A percentile compares a stretch with the other conserved stretches of the same genome.
Evolutionary conservation across 345 rosid species (phyloP).

Genomic region (Arabidopsis suecica): DNA sequence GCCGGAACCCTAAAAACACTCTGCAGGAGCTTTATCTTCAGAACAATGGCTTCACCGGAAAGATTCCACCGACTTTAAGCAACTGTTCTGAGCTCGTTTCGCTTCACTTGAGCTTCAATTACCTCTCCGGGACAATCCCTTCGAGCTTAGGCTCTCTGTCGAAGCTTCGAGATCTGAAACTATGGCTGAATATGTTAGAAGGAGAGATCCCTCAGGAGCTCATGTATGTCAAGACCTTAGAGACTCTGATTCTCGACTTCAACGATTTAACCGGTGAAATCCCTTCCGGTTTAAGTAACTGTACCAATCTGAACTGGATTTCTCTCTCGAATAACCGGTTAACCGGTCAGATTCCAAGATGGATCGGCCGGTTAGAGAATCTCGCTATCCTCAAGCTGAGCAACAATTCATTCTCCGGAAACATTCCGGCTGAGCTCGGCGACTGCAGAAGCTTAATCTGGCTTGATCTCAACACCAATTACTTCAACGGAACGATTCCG

Average conservation of each 20-base stretch:
- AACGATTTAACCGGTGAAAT: constrained; percentile 75
- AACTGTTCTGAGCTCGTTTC: constrained; percentile 89
- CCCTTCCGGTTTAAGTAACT: constrained; percentile 78
- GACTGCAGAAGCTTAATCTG: constrained; percentile 88
- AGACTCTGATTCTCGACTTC: constrained; percentile 89
- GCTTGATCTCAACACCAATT: constrained; percentile 89
- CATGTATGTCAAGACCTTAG: constrained; percentile 55
- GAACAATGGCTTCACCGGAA: constrained; percentile 68
- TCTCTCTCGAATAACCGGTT: constrained; percentile 83
- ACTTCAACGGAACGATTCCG: constrained; percentile 75
- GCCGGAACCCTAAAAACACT: constrained; percentile 55
- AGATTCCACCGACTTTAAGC: constrained; percentile 69
- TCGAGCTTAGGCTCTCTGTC: constrained; percentile 72
- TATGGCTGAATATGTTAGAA: constrained; percentile 78
- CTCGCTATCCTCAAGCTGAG: constrained; percentile 93
- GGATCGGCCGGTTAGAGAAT: constrained; percentile 72
- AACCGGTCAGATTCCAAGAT: constrained; percentile 77
- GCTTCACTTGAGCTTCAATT: constrained; percentile 88
- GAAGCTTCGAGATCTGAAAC: constrained; percentile 79
- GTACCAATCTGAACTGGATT: constrained; percentile 82
- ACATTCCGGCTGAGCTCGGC: constrained; percentile 90
- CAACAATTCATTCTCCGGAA: constrained; percentile 80
- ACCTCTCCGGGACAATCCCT: constrained; percentile 75
- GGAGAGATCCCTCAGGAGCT: constrained; percentile 89
- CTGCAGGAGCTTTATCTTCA: constrained; percentile 75